These are phyloP conservation scores for Prosopis cineraria DNA, from an alignment of 306 rosid species.

Conservation along the genomic window DNA sequence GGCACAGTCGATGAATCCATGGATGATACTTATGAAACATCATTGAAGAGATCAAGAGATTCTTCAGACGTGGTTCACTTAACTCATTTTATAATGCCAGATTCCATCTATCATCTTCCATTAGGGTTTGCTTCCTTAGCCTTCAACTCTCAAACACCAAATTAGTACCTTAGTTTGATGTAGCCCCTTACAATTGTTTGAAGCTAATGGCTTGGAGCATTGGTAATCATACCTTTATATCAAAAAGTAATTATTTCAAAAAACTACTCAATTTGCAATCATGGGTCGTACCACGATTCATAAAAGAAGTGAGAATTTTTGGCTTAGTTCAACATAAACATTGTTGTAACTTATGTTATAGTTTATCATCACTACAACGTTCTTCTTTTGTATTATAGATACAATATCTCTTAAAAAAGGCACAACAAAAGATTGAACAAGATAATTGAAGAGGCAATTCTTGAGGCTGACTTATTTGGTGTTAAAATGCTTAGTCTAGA, in stretches of 20 bases:
- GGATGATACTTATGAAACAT: constrained; percentile 20
- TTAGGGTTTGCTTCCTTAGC: constrained; percentile 63
- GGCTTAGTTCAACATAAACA: neutral
- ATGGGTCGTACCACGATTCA: constrained; percentile 63
- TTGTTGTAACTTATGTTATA: too few relatives aligned
- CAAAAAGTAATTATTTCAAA: constrained; percentile 49
- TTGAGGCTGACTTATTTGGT: neutral
- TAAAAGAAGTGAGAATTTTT: constrained; percentile 41
- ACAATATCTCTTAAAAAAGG: neutral
- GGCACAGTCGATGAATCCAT: constrained; percentile 47
- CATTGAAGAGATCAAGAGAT: constrained; percentile 33
- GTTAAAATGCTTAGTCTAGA: neutral
- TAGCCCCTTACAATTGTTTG: too few relatives aligned
- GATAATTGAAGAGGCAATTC: neutral
- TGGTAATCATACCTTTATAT: constrained; percentile 36
- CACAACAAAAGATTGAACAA: neutral
- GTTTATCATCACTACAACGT: too few relatives aligned
- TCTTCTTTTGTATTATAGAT: neutral
- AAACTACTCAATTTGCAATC: constrained; percentile 58
- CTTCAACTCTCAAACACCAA: constrained; percentile 46
- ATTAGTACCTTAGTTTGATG: constrained; percentile 53
- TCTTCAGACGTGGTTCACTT: constrained; percentile 43
- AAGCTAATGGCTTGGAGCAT: constrained; percentile 68
- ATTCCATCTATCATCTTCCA: constrained; percentile 50
- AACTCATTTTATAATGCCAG: constrained; percentile 45